Conservation (phyloP, 306 rosid species). For the Morella rubra region DNA sequence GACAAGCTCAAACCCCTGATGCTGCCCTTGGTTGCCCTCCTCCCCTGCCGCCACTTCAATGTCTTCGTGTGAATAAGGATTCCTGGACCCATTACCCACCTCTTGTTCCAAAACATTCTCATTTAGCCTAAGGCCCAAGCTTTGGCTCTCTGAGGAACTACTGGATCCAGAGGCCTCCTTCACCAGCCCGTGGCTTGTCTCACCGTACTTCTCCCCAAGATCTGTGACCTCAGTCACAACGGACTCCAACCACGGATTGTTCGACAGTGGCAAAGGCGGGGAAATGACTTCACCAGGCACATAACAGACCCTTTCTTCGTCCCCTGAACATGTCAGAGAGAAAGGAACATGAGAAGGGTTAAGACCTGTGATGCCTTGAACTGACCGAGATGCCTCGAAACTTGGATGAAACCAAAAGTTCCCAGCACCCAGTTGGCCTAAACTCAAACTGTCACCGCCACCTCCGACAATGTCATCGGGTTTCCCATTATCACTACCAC, state of each 20-base stretch:
- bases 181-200: conserved; percentile 48
- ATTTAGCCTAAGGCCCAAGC: conserved; percentile 47
- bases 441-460: conserved; percentile 43
- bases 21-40: conserved; percentile 53
- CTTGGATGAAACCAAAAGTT: conserved; percentile 63
- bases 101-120: conserved; percentile 61
- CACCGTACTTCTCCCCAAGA: conserved; percentile 49
- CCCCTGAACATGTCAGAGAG: conserved; percentile 56
- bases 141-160: conserved; percentile 68
- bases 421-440: conserved; percentile 51
- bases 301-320: conserved; percentile 61
- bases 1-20: conserved; percentile 68
- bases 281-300: conserved; percentile 69
- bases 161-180: conserved; percentile 60
- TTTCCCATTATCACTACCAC: conserved; percentile 36
- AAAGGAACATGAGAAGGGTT: conserved; percentile 50
- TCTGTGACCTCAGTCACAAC: conserved; percentile 66
- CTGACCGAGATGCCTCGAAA: conserved; percentile 19
- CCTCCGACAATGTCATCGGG: conserved; percentile 28
- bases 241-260: conserved; percentile 67
- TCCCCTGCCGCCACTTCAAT: conserved; percentile 52
- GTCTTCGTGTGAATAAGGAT: conserved; percentile 54
- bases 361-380: conserved; percentile 22
- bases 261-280: conserved; percentile 48
- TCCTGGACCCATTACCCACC: conserved; percentile 64